Evolutionary conservation across 805 yeast genomes (phyloP).

Genomic region (Lachancea thermotolerans): DNA sequence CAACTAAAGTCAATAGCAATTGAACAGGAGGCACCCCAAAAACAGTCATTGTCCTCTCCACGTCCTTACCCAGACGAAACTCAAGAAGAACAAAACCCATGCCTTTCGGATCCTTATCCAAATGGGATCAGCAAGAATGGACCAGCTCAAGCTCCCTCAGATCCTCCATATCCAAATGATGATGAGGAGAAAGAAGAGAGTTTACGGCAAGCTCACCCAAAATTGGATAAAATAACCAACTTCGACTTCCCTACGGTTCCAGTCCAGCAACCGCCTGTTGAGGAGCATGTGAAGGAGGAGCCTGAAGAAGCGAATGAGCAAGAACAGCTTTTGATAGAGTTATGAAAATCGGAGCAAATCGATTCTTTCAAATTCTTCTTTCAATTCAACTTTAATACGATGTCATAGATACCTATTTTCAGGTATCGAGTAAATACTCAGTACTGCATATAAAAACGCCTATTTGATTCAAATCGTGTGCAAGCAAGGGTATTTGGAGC

Average conservation of each 20-base stretch:
- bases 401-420: too few species aligned
- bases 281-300: constrained; percentile 4
- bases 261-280: constrained; percentile 18
- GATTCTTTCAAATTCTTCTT: too few species aligned
- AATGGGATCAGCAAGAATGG: not conserved
- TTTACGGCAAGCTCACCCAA: not conserved
- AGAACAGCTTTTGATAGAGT: constrained; percentile 27
- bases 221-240: constrained; percentile 28
- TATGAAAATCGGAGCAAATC: constrained; percentile 9
- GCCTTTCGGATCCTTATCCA: not conserved
- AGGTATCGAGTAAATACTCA: too few species aligned
- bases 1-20: too few species aligned
- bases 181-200: constrained; percentile 11
- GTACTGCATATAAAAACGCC: too few species aligned
- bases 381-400: too few species aligned
- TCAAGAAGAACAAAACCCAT: not conserved
- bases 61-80: not conserved
- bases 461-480: too few species aligned
- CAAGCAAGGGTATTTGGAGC: too few species aligned
- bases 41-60: not conserved
- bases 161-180: constrained; percentile 21
- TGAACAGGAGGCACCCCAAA: not conserved
- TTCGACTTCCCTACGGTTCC: constrained; percentile 39
- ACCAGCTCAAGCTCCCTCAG: not conserved
- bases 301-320: constrained; percentile 10